These are phyloP conservation scores for Termitomyces sp. DNA, from an alignment of 1,284 basidiomycete species.

Conservation along the genomic window DNA sequence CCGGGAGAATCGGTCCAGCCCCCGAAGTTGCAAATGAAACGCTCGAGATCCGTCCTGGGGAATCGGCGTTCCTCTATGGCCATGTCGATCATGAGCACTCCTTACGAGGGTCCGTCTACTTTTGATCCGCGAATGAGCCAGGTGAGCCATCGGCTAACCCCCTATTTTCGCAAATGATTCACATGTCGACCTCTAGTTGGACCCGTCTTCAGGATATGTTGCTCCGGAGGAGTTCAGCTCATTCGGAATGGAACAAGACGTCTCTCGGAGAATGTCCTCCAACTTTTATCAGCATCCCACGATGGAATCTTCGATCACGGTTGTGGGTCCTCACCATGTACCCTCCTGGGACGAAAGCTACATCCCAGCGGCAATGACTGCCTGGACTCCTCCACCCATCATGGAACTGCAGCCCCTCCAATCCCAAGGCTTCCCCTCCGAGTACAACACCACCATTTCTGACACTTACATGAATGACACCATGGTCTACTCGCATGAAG, in stretches of 20 bases:
- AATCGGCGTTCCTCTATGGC: conserved; percentile 8
- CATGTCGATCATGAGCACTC: neutral
- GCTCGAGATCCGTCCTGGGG: conserved; percentile 17
- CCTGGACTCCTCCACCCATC: conserved; percentile 6
- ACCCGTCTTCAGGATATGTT: conserved; percentile 2
- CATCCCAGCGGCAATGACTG: neutral
- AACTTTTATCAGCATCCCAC: neutral
- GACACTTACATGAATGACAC: neutral
- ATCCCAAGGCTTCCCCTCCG: neutral
- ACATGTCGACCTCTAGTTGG: neutral
- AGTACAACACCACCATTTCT: neutral
- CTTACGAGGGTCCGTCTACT: conserved; percentile 4
- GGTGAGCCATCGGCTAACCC: conserved; percentile 7
- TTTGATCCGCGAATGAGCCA: conserved; percentile 12
- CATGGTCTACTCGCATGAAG: neutral
- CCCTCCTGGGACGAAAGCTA: neutral
- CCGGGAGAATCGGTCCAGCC: conserved; percentile 3
- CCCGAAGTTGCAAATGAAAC: conserved; percentile 13
- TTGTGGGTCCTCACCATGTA: neutral
- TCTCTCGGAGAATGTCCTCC: neutral
- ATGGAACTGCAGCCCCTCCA: neutral
- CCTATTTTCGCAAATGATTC: neutral
- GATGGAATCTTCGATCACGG: neutral
- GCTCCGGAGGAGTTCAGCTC: neutral
- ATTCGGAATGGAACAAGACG: neutral